Base-by-base conservation (phyloP, 2,329 filamentous ascomycete species). In the Calonectria crousiana region DNA sequence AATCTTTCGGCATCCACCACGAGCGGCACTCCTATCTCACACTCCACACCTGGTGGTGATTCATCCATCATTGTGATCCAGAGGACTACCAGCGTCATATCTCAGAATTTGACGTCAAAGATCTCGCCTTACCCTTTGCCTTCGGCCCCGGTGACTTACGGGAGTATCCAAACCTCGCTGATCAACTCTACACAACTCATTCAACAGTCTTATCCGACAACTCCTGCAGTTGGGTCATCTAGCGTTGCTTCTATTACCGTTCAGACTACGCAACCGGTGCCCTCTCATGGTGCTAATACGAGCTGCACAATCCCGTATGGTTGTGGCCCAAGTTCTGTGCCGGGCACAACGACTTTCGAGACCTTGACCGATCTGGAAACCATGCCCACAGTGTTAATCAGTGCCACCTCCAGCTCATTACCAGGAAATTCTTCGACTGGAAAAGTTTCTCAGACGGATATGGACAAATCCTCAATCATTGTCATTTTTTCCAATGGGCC, bases 351-450 rank as follows among this genome's bases (percentile, higher is more conserved):
- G 30, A 69, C 72, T 3, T 73, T 77, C 0, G 30, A 58, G 23
- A 74, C 53, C 5, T 8, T 74, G 3, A 75, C 76, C 1, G 72
- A 79, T 41, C 44, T 80, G 14, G 78, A 80, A 72, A 80, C 78
- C 0, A 76, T 79, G 67, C 78, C 78, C 3, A 77, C 71, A 1
- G n/a, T 78, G 23, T 30, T 72, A 8, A 72, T 68, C 2, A 80
- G 74, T 4, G 49, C 64, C 8, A 73, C 64, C 26, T 79, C 78
- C 6, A 78, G 72, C 18, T 79, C 77, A 32, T 47, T 74, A 20
- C 71, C 72, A 28, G 47, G 60, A n/a, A 75, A 67, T 6, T 75
- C 74, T 13, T 76, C 72, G 2, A 52, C 66, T 20, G n/a, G 6
- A 26, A n/a, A 14, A 28, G 14, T 18, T 41, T 62, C 56, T 4